Base-by-base conservation (phyloP, 2,329 filamentous ascomycete species). In the Paracoccidioides lutzii region DNA sequence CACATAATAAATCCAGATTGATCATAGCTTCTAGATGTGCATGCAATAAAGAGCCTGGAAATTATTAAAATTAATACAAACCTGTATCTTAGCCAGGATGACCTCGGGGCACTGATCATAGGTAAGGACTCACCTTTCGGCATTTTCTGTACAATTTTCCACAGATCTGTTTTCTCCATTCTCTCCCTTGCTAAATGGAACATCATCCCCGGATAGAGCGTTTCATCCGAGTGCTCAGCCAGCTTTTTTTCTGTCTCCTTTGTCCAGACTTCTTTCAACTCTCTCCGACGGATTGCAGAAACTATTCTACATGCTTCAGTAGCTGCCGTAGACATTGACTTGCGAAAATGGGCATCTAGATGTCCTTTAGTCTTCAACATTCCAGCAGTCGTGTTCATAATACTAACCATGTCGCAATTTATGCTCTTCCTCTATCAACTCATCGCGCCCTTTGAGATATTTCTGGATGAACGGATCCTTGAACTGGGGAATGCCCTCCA, bases 21-120 rank as follows among this genome's bases (percentile, higher is more conserved):
- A 95, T 85, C 83, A 94, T 94, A 63, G 90, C 89, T 69, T 95
- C 88, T 66, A 94, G 75, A 70, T 97, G 90, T 43, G 88, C 88
- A 73, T 97, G 90, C 58, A 95, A 73, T 38, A 95, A 75, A 10
- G 70, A 67, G 10, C 91, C 49, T 51, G 22, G 22, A 22, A 22
- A 22, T 22, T 22, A 40, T 12, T 5, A 41, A 30, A 41, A 10
- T 3, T 4, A 32, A 28, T 6, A 22, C 3, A 15, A 41, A 41
- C 12, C 30, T 12, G 41, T 5, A 40, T 41, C 22, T 41, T 10
- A 30, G 37, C 28, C 22, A 28, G 7, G 35, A 14, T 41, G n/a
- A 30, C n/a, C 22, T 28, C 30, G 14, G 14, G 14, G 6, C 1
- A 15, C 6, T 14, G 9, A n/a, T 5, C 28, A 30, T 32, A 32